Evolutionary conservation across 2,329 filamentous ascomycete genomes (phyloP), one percentile per base, ranked within the genome.

Genomic region (Aspergillus quadricinctus): DNA sequence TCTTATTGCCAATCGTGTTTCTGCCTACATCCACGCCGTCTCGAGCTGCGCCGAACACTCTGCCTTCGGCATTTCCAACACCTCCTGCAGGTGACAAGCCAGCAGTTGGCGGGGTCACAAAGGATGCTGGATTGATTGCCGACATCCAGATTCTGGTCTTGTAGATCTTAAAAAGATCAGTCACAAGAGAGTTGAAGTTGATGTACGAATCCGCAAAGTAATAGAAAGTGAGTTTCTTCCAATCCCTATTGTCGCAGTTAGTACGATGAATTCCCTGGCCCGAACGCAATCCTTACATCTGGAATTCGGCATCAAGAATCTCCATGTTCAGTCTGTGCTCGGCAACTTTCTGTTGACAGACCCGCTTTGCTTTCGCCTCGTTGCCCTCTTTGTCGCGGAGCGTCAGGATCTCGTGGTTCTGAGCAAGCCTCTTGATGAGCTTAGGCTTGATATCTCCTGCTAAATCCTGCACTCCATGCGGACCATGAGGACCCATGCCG

Each of bases 121-220:
- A 97, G 0, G 93, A 97, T 4, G 93, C 94, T 7, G 94, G 94
- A 71, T 99, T 99, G 74, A 99, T 96, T 3, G 94, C 94, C 4
- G 93, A 97, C 90, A 99, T 96, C 94, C 94, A 99, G 67, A 99
- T 99, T 65, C 95, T 86, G 23, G 93, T 96, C 80, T 99, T 99
- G 82, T 97, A 99, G 60, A 97, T 93, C 77, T 97, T 97, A 83
- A 97, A 99, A 11, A 99, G 81, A 71, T 99, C 94, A 0, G 92
- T 96, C 53, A 99, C 94, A 17, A 99, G 84, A 2, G 91, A 90
- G 72, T 99, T 99, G 82, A 99, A 99, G 77, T 97, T 97, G 80
- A 99, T 96, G 72, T 99, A 99, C 0, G 91, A 87, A 69, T 97
- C 92, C 53, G 94, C 93, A 72, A 97, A 99, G 77, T 97, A 99